A percentile compares a stretch with the other conserved stretches of the same genome.
These are phyloP conservation scores for Arthroderma sp. DNA, from an alignment of 2,329 filamentous ascomycete genomes.

Conservation along the genomic window DNA sequence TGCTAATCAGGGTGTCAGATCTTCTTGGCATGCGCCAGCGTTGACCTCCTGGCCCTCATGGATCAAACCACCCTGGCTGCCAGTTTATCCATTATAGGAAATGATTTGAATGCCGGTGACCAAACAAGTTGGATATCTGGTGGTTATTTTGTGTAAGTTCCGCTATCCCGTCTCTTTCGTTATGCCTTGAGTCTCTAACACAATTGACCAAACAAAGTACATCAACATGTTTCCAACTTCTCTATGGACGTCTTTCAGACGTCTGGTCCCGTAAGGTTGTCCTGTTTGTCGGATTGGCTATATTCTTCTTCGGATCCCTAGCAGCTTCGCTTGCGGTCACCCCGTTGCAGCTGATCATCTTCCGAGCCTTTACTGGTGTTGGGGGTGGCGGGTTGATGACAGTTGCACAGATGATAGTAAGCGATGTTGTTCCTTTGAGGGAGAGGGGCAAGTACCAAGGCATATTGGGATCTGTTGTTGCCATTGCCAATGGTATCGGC, in stretches of 20 bases:
- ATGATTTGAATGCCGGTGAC: slow-evolving; percentile 35
- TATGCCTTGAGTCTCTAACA: not conserved
- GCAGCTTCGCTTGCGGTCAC: slow-evolving; percentile 45
- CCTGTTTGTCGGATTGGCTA: slow-evolving; percentile 33
- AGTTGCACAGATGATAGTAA: slow-evolving; percentile 47
- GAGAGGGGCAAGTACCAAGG: slow-evolving; percentile 51
- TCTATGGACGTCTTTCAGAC: slow-evolving; percentile 50
- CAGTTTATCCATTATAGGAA: slow-evolving; percentile 43
- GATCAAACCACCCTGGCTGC: slow-evolving; percentile 46
- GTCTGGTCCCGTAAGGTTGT: slow-evolving; percentile 48
- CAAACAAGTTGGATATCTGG: slow-evolving; percentile 44
- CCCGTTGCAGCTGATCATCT: slow-evolving; percentile 45
- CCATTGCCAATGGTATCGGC: slow-evolving; percentile 41
- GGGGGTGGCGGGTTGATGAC: slow-evolving; percentile 48
- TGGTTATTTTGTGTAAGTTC: slow-evolving; percentile 44
- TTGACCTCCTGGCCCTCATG: slow-evolving; percentile 44
- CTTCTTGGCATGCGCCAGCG: slow-evolving; percentile 43
- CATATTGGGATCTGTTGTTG: slow-evolving; percentile 36
- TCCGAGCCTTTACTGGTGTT: slow-evolving; percentile 46
- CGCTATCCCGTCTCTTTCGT: not conserved
- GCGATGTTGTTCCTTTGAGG: slow-evolving; percentile 46
- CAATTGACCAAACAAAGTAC: not conserved
- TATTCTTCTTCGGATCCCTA: slow-evolving; percentile 43
- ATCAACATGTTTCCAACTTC: slow-evolving; percentile 17
- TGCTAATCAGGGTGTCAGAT: slow-evolving; percentile 27